Conservation (phyloP, 2,329 filamentous ascomycete genomes). For the Shiraia sp. region DNA sequence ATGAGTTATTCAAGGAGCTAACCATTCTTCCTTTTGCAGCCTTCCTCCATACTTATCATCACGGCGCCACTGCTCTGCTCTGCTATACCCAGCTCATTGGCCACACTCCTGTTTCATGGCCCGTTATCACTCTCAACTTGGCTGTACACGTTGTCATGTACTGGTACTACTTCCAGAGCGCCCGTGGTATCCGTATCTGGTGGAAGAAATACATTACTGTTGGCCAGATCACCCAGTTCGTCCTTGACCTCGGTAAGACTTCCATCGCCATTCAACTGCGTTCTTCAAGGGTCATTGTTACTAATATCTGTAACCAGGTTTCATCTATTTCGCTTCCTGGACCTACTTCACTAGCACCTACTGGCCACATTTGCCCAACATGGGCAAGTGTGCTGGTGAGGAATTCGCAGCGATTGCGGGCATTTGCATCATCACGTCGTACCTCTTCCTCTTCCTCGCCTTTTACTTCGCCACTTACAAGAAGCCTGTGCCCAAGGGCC, state of each 20-base stretch:
- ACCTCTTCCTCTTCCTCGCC: slow-evolving; percentile 96
- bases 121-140: slow-evolving; percentile 89
- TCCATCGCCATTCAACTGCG: background rate
- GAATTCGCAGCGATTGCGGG: slow-evolving; percentile 94
- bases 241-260: slow-evolving; percentile 87
- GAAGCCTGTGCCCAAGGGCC: slow-evolving; percentile 74
- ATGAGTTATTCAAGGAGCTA: slow-evolving; percentile 7
- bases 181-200: slow-evolving; percentile 93
- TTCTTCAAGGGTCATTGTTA: slow-evolving; percentile 2
- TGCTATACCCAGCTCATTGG: slow-evolving; percentile 98
- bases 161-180: slow-evolving; percentile 99
- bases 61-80: slow-evolving; percentile 92
- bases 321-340: slow-evolving; percentile 99
- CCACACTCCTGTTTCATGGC: slow-evolving; percentile 91
- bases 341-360: slow-evolving; percentile 96
- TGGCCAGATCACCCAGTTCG: slow-evolving; percentile 94
- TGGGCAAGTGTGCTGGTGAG: slow-evolving; percentile 87
- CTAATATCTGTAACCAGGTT: slow-evolving; percentile 61
- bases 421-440: slow-evolving; percentile 89
- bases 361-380: slow-evolving; percentile 81
- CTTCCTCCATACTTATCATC: slow-evolving; percentile 99
- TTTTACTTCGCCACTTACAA: slow-evolving; percentile 98
- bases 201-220: slow-evolving; percentile 99
- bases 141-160: slow-evolving; percentile 98
- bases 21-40: slow-evolving; percentile 46